These are phyloP conservation scores for Paramecium sexaurelia DNA, from an alignment of 73 alveolate species.

Conservation along the genomic window DNA sequence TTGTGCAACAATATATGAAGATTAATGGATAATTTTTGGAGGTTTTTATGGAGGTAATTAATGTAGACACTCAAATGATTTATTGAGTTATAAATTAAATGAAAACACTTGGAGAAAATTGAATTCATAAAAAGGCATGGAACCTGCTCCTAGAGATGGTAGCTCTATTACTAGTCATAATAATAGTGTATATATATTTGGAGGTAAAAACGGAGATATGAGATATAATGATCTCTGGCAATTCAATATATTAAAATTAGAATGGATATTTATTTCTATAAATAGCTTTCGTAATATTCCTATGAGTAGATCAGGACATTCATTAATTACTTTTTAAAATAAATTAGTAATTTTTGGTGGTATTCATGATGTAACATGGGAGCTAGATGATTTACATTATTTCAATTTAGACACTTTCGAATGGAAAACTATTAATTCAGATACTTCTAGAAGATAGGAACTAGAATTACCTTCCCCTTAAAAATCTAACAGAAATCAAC, in stretches of 20 bases:
- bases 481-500: not conserved
- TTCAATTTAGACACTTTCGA: slow-evolving; percentile 67
- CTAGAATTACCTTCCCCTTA: not conserved
- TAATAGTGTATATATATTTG: not conserved
- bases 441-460: slow-evolving; percentile 49
- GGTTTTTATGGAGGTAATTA: not conserved
- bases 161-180: not conserved
- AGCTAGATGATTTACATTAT: slow-evolving; percentile 75
- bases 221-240: slow-evolving; percentile 77
- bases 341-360: slow-evolving; percentile 84
- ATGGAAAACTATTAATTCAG: slow-evolving; percentile 63
- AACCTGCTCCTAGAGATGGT: slow-evolving; percentile 52
- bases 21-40: slow-evolving; percentile 1
- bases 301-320: slow-evolving; percentile 79
- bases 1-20: not conserved
- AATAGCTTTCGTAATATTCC: slow-evolving; percentile 37
- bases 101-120: not conserved
- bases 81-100: not conserved
- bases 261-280: slow-evolving; percentile 60
- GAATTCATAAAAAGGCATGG: not conserved
- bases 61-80: not conserved
- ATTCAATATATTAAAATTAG: slow-evolving; percentile 43
- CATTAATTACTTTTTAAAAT: slow-evolving; percentile 57
- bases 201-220: slow-evolving; percentile 62
- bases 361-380: slow-evolving; percentile 84